Evolutionary conservation across 768 basidiomycete species (phyloP).

Genomic region (Artomyces pyxidatus): DNA sequence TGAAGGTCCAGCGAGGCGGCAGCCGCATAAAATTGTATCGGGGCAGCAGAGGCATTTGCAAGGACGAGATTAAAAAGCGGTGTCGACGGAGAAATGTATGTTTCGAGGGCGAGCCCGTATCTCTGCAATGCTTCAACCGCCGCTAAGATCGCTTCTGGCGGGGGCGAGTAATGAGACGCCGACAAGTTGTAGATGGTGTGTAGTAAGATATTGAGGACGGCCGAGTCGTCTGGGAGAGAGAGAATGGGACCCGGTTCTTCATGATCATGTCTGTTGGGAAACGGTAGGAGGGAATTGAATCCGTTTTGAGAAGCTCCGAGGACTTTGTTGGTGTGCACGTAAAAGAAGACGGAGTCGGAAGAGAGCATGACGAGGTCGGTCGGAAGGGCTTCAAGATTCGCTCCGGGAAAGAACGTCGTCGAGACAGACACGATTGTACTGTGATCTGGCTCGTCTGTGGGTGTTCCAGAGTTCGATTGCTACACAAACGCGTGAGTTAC

Average conservation of each 20-base stretch:
- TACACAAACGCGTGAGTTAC: constrained; percentile 9
- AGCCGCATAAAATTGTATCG: constrained; percentile 65
- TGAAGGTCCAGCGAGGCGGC: constrained; percentile 60
- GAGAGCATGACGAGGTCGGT: constrained; percentile 64
- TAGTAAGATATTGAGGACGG: constrained; percentile 61
- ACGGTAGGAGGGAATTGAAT: constrained; percentile 53
- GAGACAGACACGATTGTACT: constrained; percentile 66
- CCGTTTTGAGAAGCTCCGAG: constrained; percentile 53
- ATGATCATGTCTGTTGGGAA: constrained; percentile 26
- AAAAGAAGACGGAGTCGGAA: constrained; percentile 78
- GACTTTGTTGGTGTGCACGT: constrained; percentile 57
- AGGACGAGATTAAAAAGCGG: constrained; percentile 55
- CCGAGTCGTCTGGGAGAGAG: constrained; percentile 49
- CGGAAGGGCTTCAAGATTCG: constrained; percentile 42
- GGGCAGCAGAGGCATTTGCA: constrained; percentile 56
- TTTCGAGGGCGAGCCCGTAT: constrained; percentile 53
- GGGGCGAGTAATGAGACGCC: constrained; percentile 66
- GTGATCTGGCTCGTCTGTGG: constrained; percentile 30
- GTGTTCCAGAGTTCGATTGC: constrained; percentile 28
- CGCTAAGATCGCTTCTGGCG: constrained; percentile 46
- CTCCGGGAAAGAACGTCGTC: constrained; percentile 73
- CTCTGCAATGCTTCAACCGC: constrained; percentile 47
- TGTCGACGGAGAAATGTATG: constrained; percentile 39
- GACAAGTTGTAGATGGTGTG: constrained; percentile 68
- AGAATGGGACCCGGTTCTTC: constrained; percentile 47